Conservation (phyloP, 352 stramenopile genomes). For the Phytophthora megakarya region DNA sequence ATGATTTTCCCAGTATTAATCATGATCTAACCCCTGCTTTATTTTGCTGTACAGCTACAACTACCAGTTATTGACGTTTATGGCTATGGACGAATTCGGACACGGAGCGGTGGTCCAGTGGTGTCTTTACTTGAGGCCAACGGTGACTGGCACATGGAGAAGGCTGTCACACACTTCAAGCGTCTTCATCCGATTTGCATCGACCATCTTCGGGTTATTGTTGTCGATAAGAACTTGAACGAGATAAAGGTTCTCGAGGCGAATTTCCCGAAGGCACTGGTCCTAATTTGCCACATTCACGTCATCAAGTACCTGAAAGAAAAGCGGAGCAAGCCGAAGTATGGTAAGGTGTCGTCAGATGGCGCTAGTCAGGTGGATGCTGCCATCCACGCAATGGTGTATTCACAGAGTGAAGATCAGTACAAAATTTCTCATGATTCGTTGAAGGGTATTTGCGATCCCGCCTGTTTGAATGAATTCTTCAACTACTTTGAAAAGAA, state of each 20-base stretch:
- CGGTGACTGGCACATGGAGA: not conserved
- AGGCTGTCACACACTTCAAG: not conserved
- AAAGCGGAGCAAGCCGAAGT: not conserved
- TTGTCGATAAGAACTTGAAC: not conserved
- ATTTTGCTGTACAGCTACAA: no score
- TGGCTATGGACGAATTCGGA: no score
- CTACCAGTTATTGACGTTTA: no score
- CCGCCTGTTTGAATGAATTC: conserved; percentile 1
- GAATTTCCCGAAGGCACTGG: not conserved
- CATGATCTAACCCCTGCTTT: no score
- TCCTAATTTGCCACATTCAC: not conserved
- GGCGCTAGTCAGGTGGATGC: not conserved
- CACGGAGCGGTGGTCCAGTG: not conserved
- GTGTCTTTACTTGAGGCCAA: not conserved
- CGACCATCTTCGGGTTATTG: not conserved
- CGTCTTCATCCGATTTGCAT: not conserved
- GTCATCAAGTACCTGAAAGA: not conserved
- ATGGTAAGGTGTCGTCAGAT: not conserved
- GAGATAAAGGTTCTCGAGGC: not conserved
- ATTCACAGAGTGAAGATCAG: not conserved
- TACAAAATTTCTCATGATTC: not conserved
- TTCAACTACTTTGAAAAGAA: conserved; percentile 32
- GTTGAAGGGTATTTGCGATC: not conserved
- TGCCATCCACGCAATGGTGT: not conserved
- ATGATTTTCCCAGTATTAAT: no score